Base-by-base conservation (phyloP, 805 yeast species). In the Brettanomyces naardenensis region DNA sequence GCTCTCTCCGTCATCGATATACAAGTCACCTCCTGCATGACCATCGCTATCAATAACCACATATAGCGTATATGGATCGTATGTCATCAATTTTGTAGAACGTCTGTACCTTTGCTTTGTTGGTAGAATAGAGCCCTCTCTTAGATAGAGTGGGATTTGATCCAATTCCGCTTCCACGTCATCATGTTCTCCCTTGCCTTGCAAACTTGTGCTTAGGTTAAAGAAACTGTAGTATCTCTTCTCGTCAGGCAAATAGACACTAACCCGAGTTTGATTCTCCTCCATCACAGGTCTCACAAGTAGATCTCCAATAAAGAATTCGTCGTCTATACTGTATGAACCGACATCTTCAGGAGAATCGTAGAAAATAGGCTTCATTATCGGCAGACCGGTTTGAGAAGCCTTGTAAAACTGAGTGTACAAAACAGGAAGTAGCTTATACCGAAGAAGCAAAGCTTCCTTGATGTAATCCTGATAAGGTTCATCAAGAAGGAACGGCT, bases 401-500 rank as follows among this genome's bases (percentile, higher is more conserved):
- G 89, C 64, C 38, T 77, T 71, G 49, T 77, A 69, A 61, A 92
- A 90, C 10, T 75, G 72, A 2, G 95, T 88, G 57, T 92, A 92
- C 35, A 86, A 59, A 5, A 80, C 67, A 0, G 97, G 95, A 35
- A 90, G 64, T 36, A 92, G 62, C 15, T 70, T 59, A 59, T 92
- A 92, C 42, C 99, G 70, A 46, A 85, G 65, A 38, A 64, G 67
- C 6, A 92, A 69, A 0, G 95, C 80, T 33, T 83, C 80, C 42
- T 82, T 71, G 40, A 89, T 80, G 18, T 71, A 55, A 0, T 74
- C 61, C 6, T 80, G 75, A 47, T 75, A 76, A 3, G 90, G 89
- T 22, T 80, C 94, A 6, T 84, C 83, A 2, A 82, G 68, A 33
- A 90, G 57, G 80, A 87, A 90, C 1, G 98, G 98, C 57, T 92